Conservation (phyloP, 2,329 filamentous ascomycete species). For the Microsporum canis region DNA sequence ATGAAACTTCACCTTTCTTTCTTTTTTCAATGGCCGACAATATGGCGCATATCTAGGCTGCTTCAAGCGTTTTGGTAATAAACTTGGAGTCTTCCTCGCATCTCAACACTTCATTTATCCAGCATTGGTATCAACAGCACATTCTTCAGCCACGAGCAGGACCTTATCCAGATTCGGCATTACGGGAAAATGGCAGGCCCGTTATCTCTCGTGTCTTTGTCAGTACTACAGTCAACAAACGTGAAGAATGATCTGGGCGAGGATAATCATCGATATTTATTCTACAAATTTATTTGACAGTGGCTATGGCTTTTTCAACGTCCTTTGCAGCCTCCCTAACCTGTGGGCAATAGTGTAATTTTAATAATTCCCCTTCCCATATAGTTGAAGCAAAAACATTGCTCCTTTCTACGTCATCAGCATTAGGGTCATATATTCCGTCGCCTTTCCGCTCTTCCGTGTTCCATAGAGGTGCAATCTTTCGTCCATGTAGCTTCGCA, state of each 20-base stretch:
- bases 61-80: background rate
- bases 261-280: background rate
- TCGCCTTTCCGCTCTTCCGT: conserved; percentile 90
- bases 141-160: background rate
- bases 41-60: background rate
- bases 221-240: background rate
- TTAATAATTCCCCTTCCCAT: conserved; percentile 85
- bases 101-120: background rate
- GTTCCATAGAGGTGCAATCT: conserved; percentile 79
- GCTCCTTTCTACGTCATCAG: conserved; percentile 64
- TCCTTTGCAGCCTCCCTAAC: conserved; percentile 63
- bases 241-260: background rate
- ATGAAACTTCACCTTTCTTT: background rate
- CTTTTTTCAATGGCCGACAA: background rate
- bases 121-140: background rate
- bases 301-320: conserved; percentile 54
- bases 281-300: conserved; percentile 16
- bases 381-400: conserved; percentile 85
- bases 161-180: background rate
- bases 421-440: conserved; percentile 66
- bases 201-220: no score
- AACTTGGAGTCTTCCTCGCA: no score
- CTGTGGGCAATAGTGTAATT: conserved; percentile 74
- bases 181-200: background rate
- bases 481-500: conserved; percentile 67